phyloP scores from a whole-genome alignment of 2,329 filamentous ascomycete genomes.

The Colletotrichum lini region DNA sequence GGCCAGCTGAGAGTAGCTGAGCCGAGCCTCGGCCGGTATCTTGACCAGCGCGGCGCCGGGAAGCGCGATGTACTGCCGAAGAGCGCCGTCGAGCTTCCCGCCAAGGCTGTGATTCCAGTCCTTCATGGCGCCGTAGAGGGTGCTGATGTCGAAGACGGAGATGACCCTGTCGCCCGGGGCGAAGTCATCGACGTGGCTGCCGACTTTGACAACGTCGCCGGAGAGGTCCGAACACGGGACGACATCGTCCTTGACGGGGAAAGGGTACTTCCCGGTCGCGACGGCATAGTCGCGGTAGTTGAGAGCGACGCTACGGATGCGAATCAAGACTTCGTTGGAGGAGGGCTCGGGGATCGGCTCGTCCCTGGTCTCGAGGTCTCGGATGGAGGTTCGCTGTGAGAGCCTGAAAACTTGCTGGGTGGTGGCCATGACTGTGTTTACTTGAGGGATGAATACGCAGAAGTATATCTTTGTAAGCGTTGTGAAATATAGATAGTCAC shows the following conservation, averaged over 20 bases:
- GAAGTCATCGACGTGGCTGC: conserved; percentile 46
- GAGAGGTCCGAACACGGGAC: conserved; percentile 55
- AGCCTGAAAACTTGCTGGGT: conserved; percentile 32
- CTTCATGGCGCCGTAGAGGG: conserved; percentile 47
- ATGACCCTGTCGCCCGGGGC: conserved; percentile 52
- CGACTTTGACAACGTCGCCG: conserved; percentile 52
- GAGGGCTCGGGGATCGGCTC: conserved; percentile 48
- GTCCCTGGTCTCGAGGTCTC: conserved; percentile 44
- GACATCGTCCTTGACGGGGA: conserved; percentile 51
- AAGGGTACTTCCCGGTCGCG: conserved; percentile 48
- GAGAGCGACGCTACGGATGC: conserved; percentile 49
- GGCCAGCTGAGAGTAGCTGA: conserved; percentile 54
- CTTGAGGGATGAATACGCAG: too few relatives aligned
- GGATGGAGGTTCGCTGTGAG: conserved; percentile 35
- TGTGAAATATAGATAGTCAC: too few relatives aligned
- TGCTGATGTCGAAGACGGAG: conserved; percentile 44
- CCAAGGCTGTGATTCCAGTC: conserved; percentile 47
- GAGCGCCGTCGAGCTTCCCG: conserved; percentile 53
- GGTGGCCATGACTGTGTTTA: not conserved
- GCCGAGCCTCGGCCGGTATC: conserved; percentile 54
- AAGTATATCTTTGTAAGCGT: too few relatives aligned
- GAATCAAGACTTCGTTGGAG: conserved; percentile 50
- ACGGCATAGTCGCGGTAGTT: conserved; percentile 55
- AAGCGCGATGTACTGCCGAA: conserved; percentile 59
- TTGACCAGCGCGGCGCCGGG: conserved; percentile 56